A percentile compares a stretch with the other conserved stretches of the same genome.
Evolutionary conservation across 768 basidiomycete species (phyloP).

Genomic region (Naganishia randhawae): DNA sequence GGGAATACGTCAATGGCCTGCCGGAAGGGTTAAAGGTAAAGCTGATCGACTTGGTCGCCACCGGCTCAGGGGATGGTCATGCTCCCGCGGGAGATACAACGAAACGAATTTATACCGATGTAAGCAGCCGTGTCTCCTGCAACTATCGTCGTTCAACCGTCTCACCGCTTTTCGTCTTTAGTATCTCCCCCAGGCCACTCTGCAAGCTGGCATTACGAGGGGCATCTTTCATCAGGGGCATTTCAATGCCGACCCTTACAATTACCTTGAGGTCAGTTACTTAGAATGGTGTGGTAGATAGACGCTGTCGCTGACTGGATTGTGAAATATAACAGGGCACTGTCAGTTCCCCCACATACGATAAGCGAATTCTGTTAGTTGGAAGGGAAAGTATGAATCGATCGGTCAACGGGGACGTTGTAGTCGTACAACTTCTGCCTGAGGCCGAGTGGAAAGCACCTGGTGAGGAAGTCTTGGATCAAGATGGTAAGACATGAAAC

Average conservation of each 20-base stretch:
- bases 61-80: conserved; percentile 54
- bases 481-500: conserved; percentile 62
- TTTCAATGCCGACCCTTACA: conserved; percentile 92
- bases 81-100: conserved; percentile 52
- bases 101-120: conserved; percentile 63
- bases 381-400: conserved; percentile 94
- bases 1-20: conserved; percentile 75
- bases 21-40: conserved; percentile 55
- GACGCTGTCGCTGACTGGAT: neutral
- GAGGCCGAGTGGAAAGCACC: conserved; percentile 89
- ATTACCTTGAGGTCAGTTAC: conserved; percentile 76
- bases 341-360: conserved; percentile 68
- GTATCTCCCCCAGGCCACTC: conserved; percentile 71
- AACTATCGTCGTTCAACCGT: neutral
- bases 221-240: conserved; percentile 84
- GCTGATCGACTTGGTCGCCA: conserved; percentile 75
- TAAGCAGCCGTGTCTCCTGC: conserved; percentile 40
- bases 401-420: conserved; percentile 86
- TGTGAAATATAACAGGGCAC: conserved; percentile 60
- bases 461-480: conserved; percentile 86
- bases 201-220: conserved; percentile 77
- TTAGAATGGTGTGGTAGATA: neutral
- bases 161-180: conserved; percentile 45
- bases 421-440: conserved; percentile 81
- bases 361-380: conserved; percentile 74